Evolutionary conservation across 225 moss, liverwort and hornwort genomes (phyloP), one percentile per base, ranked within the genome.

Genomic region (Neckera pumila): DNA sequence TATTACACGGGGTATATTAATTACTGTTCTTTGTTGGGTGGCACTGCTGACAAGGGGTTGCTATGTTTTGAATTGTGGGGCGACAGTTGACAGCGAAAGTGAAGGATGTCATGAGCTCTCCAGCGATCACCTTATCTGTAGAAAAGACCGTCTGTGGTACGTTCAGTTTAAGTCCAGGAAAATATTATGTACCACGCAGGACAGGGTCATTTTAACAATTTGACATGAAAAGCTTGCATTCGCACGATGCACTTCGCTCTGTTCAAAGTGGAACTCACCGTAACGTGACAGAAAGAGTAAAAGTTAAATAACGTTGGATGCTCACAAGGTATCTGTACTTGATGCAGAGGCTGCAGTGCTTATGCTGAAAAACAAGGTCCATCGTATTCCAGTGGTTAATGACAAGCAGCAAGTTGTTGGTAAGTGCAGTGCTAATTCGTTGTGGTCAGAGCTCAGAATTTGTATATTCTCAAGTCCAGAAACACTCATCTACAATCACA

Each of bases 361-460:
- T 65, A 97, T 98, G 98, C 86, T 98, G 91, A 97, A 98, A 88
- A 96, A 94, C 91, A 98, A 97, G 88, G 92, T 96, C 71, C 96
- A 96, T 88, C 96, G 98, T 71, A 96, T 98, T 83, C 96, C 96
- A 23, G 89, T 98, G 66, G 92, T 98, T 42, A 97, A 98, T 75
- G 86, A 93, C 15, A 71, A 84, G 28, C 71, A 82, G 53, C 96
- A 98, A 93, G 95, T 98, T 71, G 97, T 98, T 51, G 96, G 95
- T 97, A 88, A 85, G 95, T 90, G 76, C 40, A 60, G 22, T 61
- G 49, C 49, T 54, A 12, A 47, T 22, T 53, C 26, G 14, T 80
- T 81, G 28, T 49, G 22, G 40, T 54, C 40, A 60, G 31, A 73
- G 40, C 38, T 81, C 62, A 81, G 38, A 85, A n/a, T 45, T 33